Evolutionary conservation across 2,329 filamentous ascomycete species (phyloP).

Genomic region (Trichoderma atroviride): DNA sequence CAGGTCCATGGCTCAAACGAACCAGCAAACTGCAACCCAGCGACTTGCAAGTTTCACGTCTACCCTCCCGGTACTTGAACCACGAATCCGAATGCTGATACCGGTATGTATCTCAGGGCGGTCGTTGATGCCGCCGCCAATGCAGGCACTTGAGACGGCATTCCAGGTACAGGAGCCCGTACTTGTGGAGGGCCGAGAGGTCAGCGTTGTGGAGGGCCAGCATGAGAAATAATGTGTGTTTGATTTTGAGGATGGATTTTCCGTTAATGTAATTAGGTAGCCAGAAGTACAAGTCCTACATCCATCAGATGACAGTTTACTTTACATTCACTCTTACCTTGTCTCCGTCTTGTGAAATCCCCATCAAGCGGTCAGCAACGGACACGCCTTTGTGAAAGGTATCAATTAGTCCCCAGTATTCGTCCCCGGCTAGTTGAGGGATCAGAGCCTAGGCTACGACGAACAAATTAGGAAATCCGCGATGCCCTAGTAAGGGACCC

Average conservation of each 20-base stretch:
- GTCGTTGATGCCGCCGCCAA: too few relatives aligned
- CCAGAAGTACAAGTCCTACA: too few relatives aligned
- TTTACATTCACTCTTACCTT: neutral
- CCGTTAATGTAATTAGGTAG: neutral
- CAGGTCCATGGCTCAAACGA: too few relatives aligned
- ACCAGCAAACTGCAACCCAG: too few relatives aligned
- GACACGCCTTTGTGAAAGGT: neutral
- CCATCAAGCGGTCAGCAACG: neutral
- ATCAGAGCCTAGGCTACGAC: neutral
- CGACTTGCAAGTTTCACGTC: too few relatives aligned
- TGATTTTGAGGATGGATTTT: neutral
- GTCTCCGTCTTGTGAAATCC: neutral
- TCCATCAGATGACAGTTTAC: too few relatives aligned
- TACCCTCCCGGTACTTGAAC: too few relatives aligned
- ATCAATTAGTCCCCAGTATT: neutral
- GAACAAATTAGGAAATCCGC: neutral
- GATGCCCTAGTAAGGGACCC: neutral
- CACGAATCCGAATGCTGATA: too few relatives aligned
- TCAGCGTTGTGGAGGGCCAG: too few relatives aligned
- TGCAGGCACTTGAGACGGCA: too few relatives aligned
- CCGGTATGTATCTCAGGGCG: too few relatives aligned
- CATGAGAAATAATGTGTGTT: too few relatives aligned
- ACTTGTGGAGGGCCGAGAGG: neutral
- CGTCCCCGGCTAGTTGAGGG: neutral
- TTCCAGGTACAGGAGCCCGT: neutral